Conservation (phyloP, 768 basidiomycete species). For the Panus rudis region DNA sequence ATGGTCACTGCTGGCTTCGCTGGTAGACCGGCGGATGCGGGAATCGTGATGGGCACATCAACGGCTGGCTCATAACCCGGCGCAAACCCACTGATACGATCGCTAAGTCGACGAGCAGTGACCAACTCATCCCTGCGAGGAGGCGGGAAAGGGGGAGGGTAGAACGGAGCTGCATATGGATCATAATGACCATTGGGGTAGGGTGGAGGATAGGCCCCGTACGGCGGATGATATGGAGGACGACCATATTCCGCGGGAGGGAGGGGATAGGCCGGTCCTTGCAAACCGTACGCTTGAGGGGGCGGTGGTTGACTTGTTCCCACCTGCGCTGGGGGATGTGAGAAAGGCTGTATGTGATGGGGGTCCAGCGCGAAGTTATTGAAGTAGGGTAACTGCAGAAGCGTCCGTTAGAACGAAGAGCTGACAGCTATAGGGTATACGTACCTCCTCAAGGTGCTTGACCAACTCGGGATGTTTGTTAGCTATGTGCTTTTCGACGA, state of each 20-base stretch:
- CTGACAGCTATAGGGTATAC: slow-evolving; percentile 13
- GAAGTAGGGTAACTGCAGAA: slow-evolving; percentile 73
- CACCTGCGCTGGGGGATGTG: slow-evolving; percentile 62
- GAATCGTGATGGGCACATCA: slow-evolving; percentile 35
- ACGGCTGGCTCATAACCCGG: slow-evolving; percentile 35
- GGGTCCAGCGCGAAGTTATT: slow-evolving; percentile 97
- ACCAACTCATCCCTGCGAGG: slow-evolving; percentile 53
- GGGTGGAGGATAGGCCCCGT: slow-evolving; percentile 31
- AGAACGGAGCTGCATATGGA: slow-evolving; percentile 33
- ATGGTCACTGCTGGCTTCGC: slow-evolving; percentile 57
- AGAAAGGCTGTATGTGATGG: slow-evolving; percentile 81
- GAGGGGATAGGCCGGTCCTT: slow-evolving; percentile 38
- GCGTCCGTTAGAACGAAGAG: slow-evolving; percentile 1
- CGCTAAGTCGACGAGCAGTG: slow-evolving; percentile 63
- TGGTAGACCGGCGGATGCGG: slow-evolving; percentile 68
- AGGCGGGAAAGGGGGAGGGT: slow-evolving; percentile 31
- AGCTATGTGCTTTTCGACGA: slow-evolving; percentile 95
- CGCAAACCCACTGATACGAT: slow-evolving; percentile 75
- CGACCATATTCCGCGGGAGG: slow-evolving; percentile 26
- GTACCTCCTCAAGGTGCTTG: slow-evolving; percentile 78
- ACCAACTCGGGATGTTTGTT: slow-evolving; percentile 91
- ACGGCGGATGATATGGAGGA: slow-evolving; percentile 40
- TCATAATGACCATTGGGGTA: slow-evolving; percentile 38
- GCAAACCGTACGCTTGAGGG: slow-evolving; percentile 81
- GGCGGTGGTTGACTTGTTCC: slow-evolving; percentile 71